Evolutionary conservation across 306 rosid species (phyloP).

Genomic region (Castanea mollissima): DNA sequence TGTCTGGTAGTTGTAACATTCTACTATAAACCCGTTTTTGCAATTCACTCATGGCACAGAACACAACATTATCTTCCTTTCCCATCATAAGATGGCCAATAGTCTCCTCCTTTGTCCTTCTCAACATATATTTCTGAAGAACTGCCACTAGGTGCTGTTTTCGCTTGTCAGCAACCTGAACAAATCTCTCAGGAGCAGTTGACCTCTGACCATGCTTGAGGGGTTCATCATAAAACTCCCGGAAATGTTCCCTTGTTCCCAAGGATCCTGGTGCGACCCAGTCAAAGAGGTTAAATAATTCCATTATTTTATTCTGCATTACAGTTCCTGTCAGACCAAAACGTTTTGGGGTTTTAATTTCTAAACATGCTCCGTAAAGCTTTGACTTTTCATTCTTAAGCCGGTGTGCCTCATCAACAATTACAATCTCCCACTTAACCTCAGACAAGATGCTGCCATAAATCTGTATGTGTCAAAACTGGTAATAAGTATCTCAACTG

Average conservation of each 20-base stretch:
- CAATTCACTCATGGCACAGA: slow-evolving; percentile 90
- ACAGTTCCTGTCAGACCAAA: slow-evolving; percentile 90
- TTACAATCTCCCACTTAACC: slow-evolving; percentile 67
- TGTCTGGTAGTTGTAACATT: slow-evolving; percentile 89
- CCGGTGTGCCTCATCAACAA: slow-evolving; percentile 88
- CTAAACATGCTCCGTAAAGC: slow-evolving; percentile 72
- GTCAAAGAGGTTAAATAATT: slow-evolving; percentile 87
- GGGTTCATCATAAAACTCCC: slow-evolving; percentile 87
- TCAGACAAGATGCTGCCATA: slow-evolving; percentile 61
- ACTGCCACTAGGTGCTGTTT: slow-evolving; percentile 66
- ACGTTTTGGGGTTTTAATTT: slow-evolving; percentile 72
- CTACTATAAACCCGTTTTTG: slow-evolving; percentile 81
- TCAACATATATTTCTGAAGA: slow-evolving; percentile 80
- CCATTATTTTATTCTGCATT: slow-evolving; percentile 96
- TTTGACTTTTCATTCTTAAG: slow-evolving; percentile 92
- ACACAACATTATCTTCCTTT: slow-evolving; percentile 89
- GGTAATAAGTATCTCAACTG: slow-evolving; percentile 77
- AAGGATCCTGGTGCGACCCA: slow-evolving; percentile 92
- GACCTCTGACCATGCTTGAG: slow-evolving; percentile 96
- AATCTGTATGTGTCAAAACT: slow-evolving; percentile 91
- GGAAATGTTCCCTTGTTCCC: slow-evolving; percentile 93
- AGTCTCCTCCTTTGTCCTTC: slow-evolving; percentile 95
- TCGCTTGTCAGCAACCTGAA: slow-evolving; percentile 71
- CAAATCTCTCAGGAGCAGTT: slow-evolving; percentile 85
- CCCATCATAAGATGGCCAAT: slow-evolving; percentile 99